These are phyloP conservation scores for Cutaneotrichosporon sp. DNA, from an alignment of 1,284 basidiomycete genomes.

Conservation along the genomic window DNA sequence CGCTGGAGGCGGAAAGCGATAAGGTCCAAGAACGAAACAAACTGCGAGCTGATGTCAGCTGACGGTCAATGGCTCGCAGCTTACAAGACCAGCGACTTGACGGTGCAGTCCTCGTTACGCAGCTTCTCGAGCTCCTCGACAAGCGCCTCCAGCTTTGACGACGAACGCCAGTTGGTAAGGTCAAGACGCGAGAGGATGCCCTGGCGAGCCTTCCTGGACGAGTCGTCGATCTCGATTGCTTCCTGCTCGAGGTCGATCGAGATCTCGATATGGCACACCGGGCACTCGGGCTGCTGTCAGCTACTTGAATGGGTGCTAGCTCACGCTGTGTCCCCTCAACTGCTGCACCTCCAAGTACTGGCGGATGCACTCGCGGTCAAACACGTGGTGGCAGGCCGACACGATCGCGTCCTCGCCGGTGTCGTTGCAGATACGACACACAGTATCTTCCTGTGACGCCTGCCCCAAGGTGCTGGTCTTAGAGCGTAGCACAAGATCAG, in stretches of 20 bases:
- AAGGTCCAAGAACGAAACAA: slow-evolving; percentile 60
- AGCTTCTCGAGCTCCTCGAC: slow-evolving; percentile 89
- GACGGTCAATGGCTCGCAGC: slow-evolving; percentile 47
- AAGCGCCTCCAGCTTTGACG: slow-evolving; percentile 95
- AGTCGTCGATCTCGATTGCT: slow-evolving; percentile 75
- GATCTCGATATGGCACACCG: slow-evolving; percentile 88
- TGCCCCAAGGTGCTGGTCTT: slow-evolving; percentile 75
- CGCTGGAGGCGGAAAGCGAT: slow-evolving; percentile 90
- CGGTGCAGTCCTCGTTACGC: slow-evolving; percentile 79
- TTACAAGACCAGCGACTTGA: slow-evolving; percentile 86
- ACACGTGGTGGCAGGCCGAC: slow-evolving; percentile 68
- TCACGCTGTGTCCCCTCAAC: slow-evolving; percentile 67
- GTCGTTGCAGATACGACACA: slow-evolving; percentile 95
- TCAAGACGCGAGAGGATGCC: slow-evolving; percentile 91
- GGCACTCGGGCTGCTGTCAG: slow-evolving; percentile 74
- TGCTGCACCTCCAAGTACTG: slow-evolving; percentile 73
- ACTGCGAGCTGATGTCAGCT: slow-evolving; percentile 38
- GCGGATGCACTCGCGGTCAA: slow-evolving; percentile 89
- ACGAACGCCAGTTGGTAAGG: slow-evolving; percentile 85
- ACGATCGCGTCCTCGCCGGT: slow-evolving; percentile 96
- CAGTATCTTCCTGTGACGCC: slow-evolving; percentile 64
- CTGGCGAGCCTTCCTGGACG: slow-evolving; percentile 64
- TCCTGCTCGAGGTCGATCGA: slow-evolving; percentile 95
- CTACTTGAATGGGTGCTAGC: slow-evolving; percentile 26
- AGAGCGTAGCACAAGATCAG: slow-evolving; percentile 74